phyloP scores from a whole-genome alignment of 768 basidiomycete genomes.

The Lentinula sp. region DNA sequence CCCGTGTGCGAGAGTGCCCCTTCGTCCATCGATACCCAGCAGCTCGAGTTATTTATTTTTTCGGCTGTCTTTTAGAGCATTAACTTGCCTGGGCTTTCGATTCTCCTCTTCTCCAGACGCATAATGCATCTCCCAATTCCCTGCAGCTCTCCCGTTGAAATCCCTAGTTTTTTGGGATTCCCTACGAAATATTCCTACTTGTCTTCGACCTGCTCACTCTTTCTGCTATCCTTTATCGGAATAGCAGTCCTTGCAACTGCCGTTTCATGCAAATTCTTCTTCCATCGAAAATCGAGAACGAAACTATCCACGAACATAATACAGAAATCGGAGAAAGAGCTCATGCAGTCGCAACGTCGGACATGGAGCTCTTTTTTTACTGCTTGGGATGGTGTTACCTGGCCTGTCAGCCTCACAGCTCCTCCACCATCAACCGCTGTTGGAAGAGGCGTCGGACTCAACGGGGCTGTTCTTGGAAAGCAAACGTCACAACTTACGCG shows the following conservation, averaged over 20 bases:
- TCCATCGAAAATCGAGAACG: background rate
- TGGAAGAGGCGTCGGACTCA: background rate
- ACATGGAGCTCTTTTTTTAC: background rate
- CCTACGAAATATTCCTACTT: slow-evolving; percentile 3
- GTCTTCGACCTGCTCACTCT: background rate
- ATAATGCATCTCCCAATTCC: slow-evolving; percentile 6
- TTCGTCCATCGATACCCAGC: background rate
- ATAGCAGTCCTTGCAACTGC: background rate
- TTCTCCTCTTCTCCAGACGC: slow-evolving; percentile 6
- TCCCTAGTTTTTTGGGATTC: background rate
- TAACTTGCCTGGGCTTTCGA: slow-evolving; percentile 18
- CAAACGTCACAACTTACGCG: background rate
- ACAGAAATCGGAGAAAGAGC: background rate
- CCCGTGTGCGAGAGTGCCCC: background rate
- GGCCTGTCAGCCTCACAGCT: background rate
- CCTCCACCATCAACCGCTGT: background rate
- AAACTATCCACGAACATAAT: background rate
- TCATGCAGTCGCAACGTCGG: background rate
- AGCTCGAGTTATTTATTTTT: background rate
- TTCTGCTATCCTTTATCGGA: background rate
- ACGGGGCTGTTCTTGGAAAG: background rate
- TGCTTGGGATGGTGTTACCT: background rate
- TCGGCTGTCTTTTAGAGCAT: background rate
- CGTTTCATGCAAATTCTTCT: background rate
- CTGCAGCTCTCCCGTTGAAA: background rate